phyloP scores from a whole-genome alignment of 2,329 filamentous ascomycete genomes.

The Blastomyces emzantsi region DNA sequence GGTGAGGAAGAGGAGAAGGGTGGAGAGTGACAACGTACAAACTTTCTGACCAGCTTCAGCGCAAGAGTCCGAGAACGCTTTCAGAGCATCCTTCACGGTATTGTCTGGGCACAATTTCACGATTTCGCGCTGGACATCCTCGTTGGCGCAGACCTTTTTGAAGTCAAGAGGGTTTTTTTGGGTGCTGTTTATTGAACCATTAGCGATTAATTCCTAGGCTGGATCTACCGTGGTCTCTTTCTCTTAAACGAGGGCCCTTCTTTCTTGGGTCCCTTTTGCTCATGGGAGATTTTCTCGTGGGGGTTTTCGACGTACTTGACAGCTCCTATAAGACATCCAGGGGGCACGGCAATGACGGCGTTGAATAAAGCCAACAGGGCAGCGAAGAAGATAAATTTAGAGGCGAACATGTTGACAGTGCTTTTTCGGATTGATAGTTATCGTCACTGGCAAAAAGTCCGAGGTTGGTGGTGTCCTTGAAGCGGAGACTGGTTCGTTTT shows the following conservation, averaged over 20 bases:
- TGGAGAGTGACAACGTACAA: slow-evolving; percentile 26
- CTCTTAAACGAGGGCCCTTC: neutral
- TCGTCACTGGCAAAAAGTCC: neutral
- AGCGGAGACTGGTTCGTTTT: slow-evolving; percentile 12
- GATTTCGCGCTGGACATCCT: slow-evolving; percentile 31
- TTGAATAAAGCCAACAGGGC: slow-evolving; percentile 39
- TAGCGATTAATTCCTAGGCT: neutral
- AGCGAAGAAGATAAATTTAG: slow-evolving; percentile 36
- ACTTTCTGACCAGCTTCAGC: slow-evolving; percentile 32
- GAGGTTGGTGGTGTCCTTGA: slow-evolving; percentile 7
- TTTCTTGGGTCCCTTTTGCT: neutral
- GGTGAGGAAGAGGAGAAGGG: neutral
- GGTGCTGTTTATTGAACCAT: slow-evolving; percentile 25
- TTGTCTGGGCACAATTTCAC: slow-evolving; percentile 28
- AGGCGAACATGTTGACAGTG: slow-evolving; percentile 36
- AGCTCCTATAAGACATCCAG: slow-evolving; percentile 44
- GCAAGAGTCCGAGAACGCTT: slow-evolving; percentile 34
- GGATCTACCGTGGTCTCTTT: neutral
- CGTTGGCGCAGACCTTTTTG: slow-evolving; percentile 31
- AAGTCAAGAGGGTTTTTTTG: slow-evolving; percentile 32
- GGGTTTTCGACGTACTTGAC: slow-evolving; percentile 37
- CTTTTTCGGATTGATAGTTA: neutral
- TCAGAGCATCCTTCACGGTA: slow-evolving; percentile 26
- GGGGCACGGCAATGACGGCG: slow-evolving; percentile 36
- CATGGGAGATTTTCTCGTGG: neutral